These are phyloP conservation scores for Ceratocystis alfenasii DNA, from an alignment of 2,329 filamentous ascomycete species.

Conservation along the genomic window DNA sequence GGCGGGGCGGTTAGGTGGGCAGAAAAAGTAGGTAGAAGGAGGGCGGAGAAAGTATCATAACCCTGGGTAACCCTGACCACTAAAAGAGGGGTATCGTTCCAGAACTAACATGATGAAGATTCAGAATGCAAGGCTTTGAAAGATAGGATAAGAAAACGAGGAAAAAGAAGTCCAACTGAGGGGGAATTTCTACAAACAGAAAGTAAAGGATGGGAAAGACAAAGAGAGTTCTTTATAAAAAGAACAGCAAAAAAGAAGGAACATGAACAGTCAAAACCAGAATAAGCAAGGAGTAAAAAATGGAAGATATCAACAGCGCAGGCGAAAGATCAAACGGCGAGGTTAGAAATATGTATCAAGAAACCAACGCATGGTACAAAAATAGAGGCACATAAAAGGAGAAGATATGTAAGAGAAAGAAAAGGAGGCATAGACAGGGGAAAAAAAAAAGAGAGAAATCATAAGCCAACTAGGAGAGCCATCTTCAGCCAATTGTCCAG, in stretches of 20 bases:
- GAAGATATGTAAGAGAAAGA: constrained; percentile 21
- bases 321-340: constrained; percentile 4
- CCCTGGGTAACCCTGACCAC: background rate
- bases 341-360: background rate
- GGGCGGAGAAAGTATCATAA: background rate
- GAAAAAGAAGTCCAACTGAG: background rate
- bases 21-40: background rate
- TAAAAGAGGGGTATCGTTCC: background rate
- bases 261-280: constrained; percentile 16
- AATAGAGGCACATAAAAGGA: constrained; percentile 22
- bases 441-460: constrained; percentile 20
- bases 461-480: constrained; percentile 9
- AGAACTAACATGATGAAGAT: too few relatives aligned
- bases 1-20: background rate
- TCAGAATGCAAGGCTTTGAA: background rate
- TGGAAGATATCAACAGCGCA: constrained; percentile 9
- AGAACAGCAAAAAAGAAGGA: constrained; percentile 21
- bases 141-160: background rate
- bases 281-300: constrained; percentile 19
- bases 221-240: constrained; percentile 9
- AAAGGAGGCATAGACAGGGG: constrained; percentile 21
- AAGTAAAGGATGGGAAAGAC: background rate
- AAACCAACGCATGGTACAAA: constrained; percentile 20
- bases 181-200: constrained; percentile 6
- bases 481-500: constrained; percentile 41